Evolutionary conservation across 1,284 basidiomycete species (phyloP).

Genomic region (Cryptococcus sp.): DNA sequence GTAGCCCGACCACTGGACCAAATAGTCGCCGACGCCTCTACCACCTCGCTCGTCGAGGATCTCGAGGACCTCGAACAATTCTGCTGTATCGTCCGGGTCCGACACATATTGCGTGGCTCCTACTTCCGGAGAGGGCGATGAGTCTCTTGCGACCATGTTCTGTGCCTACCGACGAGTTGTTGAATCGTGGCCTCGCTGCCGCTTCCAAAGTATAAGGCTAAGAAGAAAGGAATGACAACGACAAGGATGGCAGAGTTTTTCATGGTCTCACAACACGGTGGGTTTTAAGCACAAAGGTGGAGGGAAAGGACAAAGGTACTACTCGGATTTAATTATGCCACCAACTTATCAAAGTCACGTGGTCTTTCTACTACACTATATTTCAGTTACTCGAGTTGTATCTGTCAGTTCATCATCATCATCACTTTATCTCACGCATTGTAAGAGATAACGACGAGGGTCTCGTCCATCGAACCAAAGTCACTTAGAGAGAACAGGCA

Average conservation of each 20-base stretch:
- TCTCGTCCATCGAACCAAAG: neutral
- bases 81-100: constrained; percentile 15
- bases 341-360: neutral
- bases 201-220: neutral
- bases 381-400: no score
- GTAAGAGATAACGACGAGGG: no score
- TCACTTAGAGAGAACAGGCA: no score
- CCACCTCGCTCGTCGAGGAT: constrained; percentile 31
- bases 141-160: neutral
- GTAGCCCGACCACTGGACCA: constrained; percentile 39
- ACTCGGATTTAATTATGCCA: neutral
- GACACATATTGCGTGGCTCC: constrained; percentile 22
- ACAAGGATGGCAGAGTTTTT: no score
- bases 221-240: neutral
- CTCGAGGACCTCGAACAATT: constrained; percentile 22
- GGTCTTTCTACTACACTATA: neutral
- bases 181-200: no score
- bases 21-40: constrained; percentile 23
- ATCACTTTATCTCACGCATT: no score
- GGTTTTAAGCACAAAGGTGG: neutral
- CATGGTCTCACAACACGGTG: neutral
- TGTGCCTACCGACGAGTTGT: no score
- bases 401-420: no score
- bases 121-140: neutral
- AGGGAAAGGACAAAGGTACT: neutral